Conservation (phyloP, 1,139 yeast species). For the Suhomyces anneliseae region DNA sequence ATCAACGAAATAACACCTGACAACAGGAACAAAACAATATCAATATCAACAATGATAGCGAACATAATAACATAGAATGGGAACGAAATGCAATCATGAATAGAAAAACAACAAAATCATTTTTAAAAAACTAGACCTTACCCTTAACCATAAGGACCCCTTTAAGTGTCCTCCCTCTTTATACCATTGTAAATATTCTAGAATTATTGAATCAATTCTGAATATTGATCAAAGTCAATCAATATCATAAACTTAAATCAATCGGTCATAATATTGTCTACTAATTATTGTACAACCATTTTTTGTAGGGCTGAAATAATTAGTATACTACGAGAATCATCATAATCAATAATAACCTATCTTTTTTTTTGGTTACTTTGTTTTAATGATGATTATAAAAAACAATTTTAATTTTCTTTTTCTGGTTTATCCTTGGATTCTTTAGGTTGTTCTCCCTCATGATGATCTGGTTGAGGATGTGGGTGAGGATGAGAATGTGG, state of each 20-base stretch:
- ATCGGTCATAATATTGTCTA: too few relatives aligned
- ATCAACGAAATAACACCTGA: background rate
- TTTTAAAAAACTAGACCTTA: background rate
- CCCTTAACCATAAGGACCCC: background rate
- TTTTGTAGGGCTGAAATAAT: too few relatives aligned
- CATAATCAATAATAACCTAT: too few relatives aligned
- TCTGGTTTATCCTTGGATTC: background rate
- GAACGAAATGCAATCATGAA: background rate
- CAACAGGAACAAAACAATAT: background rate
- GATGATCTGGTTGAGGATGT: conserved; percentile 1
- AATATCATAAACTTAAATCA: too few relatives aligned
- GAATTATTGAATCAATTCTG: background rate
- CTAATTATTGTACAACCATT: too few relatives aligned
- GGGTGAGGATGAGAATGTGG: background rate
- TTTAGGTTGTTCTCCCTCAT: background rate
- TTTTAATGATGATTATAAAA: too few relatives aligned
- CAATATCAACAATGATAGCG: background rate
- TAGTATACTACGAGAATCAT: too few relatives aligned
- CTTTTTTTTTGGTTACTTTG: too few relatives aligned
- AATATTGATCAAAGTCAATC: background rate
- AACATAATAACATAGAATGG: background rate
- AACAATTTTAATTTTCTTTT: background rate
- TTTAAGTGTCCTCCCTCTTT: background rate
- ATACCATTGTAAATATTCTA: background rate
- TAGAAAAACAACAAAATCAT: background rate